Evolutionary conservation across 129 eudicot genomes (phyloP).

Genomic region (Escallonia rubra): DNA sequence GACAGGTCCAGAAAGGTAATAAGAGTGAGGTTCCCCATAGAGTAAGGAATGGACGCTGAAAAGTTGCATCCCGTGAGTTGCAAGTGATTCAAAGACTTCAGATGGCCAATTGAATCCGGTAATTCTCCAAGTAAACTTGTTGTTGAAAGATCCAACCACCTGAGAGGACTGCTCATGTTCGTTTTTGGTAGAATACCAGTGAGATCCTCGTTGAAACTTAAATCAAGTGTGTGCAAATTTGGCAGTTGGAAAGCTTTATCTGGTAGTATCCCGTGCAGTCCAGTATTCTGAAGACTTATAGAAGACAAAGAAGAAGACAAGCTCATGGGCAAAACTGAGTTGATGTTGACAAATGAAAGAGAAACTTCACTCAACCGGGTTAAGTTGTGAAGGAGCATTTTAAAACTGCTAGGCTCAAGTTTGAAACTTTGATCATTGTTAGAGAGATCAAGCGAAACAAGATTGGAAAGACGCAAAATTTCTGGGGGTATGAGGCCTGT

Average conservation of each 20-base stretch:
- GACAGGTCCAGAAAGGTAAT: neutral
- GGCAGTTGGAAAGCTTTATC: conserved; percentile 18
- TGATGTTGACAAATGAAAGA: neutral
- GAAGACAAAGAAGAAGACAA: conserved; percentile 15
- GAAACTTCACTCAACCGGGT: conserved; percentile 17
- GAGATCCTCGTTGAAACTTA: conserved; percentile 7
- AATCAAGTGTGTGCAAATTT: conserved; percentile 15
- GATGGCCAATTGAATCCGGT: conserved; percentile 25
- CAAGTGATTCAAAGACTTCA: conserved; percentile 13
- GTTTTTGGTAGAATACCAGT: conserved; percentile 15
- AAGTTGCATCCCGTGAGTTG: conserved; percentile 13
- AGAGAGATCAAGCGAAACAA: conserved; percentile 7
- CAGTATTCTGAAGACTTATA: conserved; percentile 14
- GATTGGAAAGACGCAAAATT: neutral
- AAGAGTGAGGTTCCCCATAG: conserved; percentile 20
- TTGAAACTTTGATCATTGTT: neutral
- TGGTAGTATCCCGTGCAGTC: conserved; percentile 25
- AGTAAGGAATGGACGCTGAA: conserved; percentile 17
- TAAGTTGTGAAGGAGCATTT: conserved; percentile 10
- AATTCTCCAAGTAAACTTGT: conserved; percentile 18
- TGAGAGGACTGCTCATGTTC: conserved; percentile 17
- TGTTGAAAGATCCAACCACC: conserved; percentile 2
- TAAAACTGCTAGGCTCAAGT: conserved; percentile 5
- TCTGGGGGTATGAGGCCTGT: neutral
- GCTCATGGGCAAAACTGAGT: conserved; percentile 9